Conservation (phyloP, 2,329 filamentous ascomycete species). For the Fonsecaea nubica region DNA sequence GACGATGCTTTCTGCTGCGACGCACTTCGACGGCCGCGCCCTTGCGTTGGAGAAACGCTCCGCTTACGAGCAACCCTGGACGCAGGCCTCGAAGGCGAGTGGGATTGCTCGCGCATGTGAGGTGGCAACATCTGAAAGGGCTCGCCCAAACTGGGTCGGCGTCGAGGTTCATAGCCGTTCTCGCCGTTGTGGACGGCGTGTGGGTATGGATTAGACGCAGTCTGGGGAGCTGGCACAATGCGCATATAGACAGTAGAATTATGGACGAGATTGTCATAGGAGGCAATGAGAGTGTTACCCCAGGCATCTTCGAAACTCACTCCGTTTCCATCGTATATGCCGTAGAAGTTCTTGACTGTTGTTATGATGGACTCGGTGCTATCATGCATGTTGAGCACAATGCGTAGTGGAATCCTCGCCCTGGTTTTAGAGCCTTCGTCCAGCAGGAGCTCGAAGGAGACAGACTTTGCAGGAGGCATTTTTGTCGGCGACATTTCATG, state of each 20-base stretch:
- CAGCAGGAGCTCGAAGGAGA: conserved; percentile 68
- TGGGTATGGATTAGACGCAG: conserved; percentile 55
- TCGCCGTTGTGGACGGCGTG: conserved; percentile 56
- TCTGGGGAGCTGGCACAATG: conserved; percentile 68
- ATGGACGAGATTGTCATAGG: conserved; percentile 93
- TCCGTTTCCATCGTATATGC: conserved; percentile 85
- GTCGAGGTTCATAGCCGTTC: conserved; percentile 61
- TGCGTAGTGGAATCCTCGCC: conserved; percentile 69
- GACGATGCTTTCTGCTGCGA: conserved; percentile 77
- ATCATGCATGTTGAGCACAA: conserved; percentile 92
- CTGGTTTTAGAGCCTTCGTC: conserved; percentile 63
- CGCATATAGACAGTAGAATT: conserved; percentile 94
- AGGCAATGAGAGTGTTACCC: conserved; percentile 89
- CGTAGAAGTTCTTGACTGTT: conserved; percentile 99
- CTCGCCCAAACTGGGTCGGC: conserved; percentile 64
- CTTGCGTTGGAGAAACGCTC: conserved; percentile 75
- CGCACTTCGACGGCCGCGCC: conserved; percentile 75
- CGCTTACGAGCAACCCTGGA: conserved; percentile 76
- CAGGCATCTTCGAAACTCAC: conserved; percentile 94
- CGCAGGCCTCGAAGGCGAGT: conserved; percentile 69
- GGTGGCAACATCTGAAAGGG: conserved; percentile 69
- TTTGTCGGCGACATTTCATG: conserved; percentile 43
- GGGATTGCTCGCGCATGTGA: conserved; percentile 62
- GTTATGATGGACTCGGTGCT: conserved; percentile 97
- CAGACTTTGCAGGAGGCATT: conserved; percentile 60